Base-by-base conservation (phyloP, 2,329 filamentous ascomycete species). In the Epichloe typhina region DNA sequence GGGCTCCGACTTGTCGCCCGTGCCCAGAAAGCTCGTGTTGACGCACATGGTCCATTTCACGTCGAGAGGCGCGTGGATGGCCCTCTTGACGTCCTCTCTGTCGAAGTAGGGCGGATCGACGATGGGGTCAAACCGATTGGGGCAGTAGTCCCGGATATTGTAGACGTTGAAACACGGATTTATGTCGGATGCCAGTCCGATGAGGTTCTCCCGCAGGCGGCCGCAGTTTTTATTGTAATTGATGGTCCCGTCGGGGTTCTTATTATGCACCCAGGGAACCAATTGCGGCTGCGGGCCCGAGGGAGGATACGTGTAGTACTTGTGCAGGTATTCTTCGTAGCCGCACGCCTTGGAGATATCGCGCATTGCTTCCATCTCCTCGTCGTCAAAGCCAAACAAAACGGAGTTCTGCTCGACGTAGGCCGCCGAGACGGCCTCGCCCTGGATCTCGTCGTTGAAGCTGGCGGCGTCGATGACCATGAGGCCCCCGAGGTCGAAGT, bases 101-200 rank as follows among this genome's bases (percentile, higher is more conserved):
- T 88, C 79, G 66, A 88, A 87, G 70, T 88, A 85, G 49, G 88
- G 73, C n/a, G 82, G 82, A 65, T 84, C 83, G 15, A 80, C 80
- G 3, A 90, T 71, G 0, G 84, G 77, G 52, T 88, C 82, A 74
- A 79, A 87, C 2, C 78, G 69, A 3, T 82, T 56, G 0, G 87
- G 87, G 62, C 87, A 93, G 12, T 81, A 84, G 4, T 79, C 81
- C 2, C 78, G 78, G 13, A 91, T 76, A 47, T 85, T 78, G 66
- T 91, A 93, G 11, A 86, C 70, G 62, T 88, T 80, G 67, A 85
- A 94, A 70, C 88, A 93, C 0, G 87, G 87, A 67, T 93, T 93
- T 36, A 79, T 65, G 1, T 69, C 60, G 4, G 71, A 54, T 7
- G 75, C 74, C 33, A 79, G 82, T 0, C 71, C 56, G 57, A 69